Evolutionary conservation across 768 basidiomycete species (phyloP), one percentile per base, ranked within the genome.

Genomic region (Nevesoporus exiguus): DNA sequence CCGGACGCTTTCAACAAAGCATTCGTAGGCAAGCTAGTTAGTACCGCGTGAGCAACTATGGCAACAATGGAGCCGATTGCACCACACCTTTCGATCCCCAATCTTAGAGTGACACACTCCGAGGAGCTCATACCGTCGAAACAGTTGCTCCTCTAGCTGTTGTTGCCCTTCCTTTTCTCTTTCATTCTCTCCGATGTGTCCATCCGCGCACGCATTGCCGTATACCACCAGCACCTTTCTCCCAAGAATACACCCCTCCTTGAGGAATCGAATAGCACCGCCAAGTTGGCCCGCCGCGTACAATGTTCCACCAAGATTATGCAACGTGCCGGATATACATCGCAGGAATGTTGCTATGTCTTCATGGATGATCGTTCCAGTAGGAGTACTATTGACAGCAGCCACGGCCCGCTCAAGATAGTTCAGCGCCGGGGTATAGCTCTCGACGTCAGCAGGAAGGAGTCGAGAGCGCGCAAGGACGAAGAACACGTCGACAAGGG

Each of bases 31-130:
- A 52, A 78, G 76, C 88, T 91, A 55, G 14, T 43, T 25, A 17
- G 30, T 7, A 2, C 22, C 6, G 3, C 19, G 10, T 61, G 3
- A 63, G 25, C 8, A 40, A 43, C 1, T 7, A n/a, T 22, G 14
- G 7, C n/a, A 31, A 0, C 1, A 13, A 21, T 54, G 50, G 41
- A 48, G 47, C 37, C 15, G 50, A 57, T 24, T n/a, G 25, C 13
- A 56, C 47, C 76, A 29, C 42, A 90, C 93, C 79, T 80, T 81
- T 21, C 86, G 78, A 59, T 96, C 88, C 0, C 86, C 87, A 25
- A 84, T 83, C 68, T 90, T 93, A 27, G 80, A 77, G 63, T 83
- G 84, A 66, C 90, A 93, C 5, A 87, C 82, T 0, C 81, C 93
- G 24, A 95, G 73, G 29, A 96, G 67, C 71, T 97, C 92, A 80